Evolutionary conservation across 2,329 filamentous ascomycete species (phyloP).

Genomic region (Chaetothyriales sp.): DNA sequence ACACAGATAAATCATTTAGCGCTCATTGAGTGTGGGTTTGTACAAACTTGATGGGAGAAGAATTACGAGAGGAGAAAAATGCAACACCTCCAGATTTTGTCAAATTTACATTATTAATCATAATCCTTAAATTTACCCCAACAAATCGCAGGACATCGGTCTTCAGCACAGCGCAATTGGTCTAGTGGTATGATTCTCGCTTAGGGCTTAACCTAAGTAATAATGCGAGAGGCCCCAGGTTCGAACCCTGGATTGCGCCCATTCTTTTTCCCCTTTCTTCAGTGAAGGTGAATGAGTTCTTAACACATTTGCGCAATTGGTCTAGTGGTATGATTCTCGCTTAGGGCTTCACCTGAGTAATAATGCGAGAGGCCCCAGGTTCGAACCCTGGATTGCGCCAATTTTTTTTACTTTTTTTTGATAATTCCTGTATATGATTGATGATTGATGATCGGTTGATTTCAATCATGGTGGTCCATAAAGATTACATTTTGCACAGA

Average conservation of each 20-base stretch:
- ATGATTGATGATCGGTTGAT: neutral
- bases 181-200: slow-evolving; percentile 18
- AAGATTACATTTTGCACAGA: too few species aligned
- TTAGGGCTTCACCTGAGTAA: slow-evolving; percentile 15
- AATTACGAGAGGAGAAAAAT: too few species aligned
- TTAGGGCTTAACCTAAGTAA: slow-evolving; percentile 16
- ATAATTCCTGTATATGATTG: neutral
- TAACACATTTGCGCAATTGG: slow-evolving; percentile 5
- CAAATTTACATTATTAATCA: too few species aligned
- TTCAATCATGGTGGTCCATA: too few species aligned
- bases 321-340: slow-evolving; percentile 18
- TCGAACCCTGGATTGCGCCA: slow-evolving; percentile 12
- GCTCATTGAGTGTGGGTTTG: too few species aligned
- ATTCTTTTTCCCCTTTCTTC: slow-evolving; percentile 3
- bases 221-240: slow-evolving; percentile 15
- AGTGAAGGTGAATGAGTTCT: too few species aligned
- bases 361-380: slow-evolving; percentile 15
- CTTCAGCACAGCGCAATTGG: slow-evolving; percentile 9
- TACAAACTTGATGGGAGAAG: too few species aligned
- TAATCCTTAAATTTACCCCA: too few species aligned
- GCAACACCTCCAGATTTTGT: too few species aligned
- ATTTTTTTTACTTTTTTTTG: slow-evolving; percentile 1
- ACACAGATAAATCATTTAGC: too few species aligned
- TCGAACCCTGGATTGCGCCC: slow-evolving; percentile 12
- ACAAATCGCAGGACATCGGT: too few species aligned